phyloP scores from a whole-genome alignment of 768 basidiomycete species.

The Gyrodon lividus region DNA sequence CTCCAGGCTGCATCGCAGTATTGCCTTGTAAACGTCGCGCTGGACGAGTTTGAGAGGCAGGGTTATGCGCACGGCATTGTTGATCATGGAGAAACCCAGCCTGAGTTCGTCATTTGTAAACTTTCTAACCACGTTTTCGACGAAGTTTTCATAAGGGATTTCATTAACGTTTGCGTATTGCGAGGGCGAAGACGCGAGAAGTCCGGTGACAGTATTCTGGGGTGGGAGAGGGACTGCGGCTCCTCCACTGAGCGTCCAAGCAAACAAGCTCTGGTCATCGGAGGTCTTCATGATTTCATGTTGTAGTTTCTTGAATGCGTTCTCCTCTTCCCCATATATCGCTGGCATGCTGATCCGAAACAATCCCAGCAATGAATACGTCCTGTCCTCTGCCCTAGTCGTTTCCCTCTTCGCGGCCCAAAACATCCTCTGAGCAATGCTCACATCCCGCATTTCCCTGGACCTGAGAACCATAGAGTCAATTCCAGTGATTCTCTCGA shows the following conservation, averaged over 20 bases:
- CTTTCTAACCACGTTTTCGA: slow-evolving; percentile 16
- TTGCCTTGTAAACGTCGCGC: slow-evolving; percentile 17
- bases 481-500: slow-evolving; percentile 18
- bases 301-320: slow-evolving; percentile 27
- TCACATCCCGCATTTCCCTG: no score
- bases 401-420: slow-evolving; percentile 30
- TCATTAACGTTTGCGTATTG: slow-evolving; percentile 20
- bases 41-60: slow-evolving; percentile 20
- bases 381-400: slow-evolving; percentile 25
- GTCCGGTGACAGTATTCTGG: slow-evolving; percentile 20
- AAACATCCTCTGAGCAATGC: slow-evolving; percentile 26
- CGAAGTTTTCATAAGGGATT: slow-evolving; percentile 19
- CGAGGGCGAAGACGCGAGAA: slow-evolving; percentile 25
- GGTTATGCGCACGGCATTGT: slow-evolving; percentile 21
- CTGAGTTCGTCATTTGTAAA: slow-evolving; percentile 12
- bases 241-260: slow-evolving; percentile 12
- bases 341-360: slow-evolving; percentile 19
- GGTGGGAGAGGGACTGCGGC: neutral
- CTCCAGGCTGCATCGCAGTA: slow-evolving; percentile 24
- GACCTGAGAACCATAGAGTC: slow-evolving; percentile 12
- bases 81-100: slow-evolving; percentile 16
- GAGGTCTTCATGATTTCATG: slow-evolving; percentile 17
- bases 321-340: slow-evolving; percentile 25
- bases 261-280: slow-evolving; percentile 27
- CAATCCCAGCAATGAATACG: slow-evolving; percentile 33